phyloP scores from a whole-genome alignment of 495 filamentous ascomycete genomes.

The Rhypophila decipiens region DNA sequence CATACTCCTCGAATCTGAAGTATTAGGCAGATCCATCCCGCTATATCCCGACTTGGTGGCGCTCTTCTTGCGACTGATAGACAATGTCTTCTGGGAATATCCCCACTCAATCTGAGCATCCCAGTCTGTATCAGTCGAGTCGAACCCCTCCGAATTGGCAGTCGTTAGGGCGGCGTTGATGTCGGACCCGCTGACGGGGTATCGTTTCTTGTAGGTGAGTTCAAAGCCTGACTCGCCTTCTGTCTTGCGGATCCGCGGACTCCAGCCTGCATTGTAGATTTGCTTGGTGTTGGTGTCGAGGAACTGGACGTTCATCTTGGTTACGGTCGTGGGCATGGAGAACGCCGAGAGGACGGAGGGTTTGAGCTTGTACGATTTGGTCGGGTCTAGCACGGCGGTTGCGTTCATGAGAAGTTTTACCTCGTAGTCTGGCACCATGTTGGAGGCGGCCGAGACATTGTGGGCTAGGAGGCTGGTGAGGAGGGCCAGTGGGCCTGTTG shows the following conservation, averaged over 20 bases:
- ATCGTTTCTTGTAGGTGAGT: conserved; percentile 29
- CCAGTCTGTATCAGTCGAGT: conserved; percentile 17
- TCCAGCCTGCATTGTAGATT: conserved; percentile 26
- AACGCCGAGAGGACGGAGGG: conserved; percentile 18
- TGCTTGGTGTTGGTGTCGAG: conserved; percentile 22
- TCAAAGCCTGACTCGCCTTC: conserved; percentile 21
- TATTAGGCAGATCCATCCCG: conserved; percentile 16
- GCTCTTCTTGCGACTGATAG: conserved; percentile 21
- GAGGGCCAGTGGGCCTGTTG: neutral
- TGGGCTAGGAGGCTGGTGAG: neutral
- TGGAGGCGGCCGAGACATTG: neutral
- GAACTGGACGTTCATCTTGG: conserved; percentile 23
- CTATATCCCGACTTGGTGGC: conserved; percentile 10
- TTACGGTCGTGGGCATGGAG: conserved; percentile 1
- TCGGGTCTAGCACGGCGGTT: conserved; percentile 13
- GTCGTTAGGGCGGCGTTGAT: conserved; percentile 17
- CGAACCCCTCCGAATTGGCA: conserved; percentile 21
- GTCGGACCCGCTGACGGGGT: conserved; percentile 8
- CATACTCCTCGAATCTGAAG: conserved; percentile 12
- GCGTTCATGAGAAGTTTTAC: conserved; percentile 25
- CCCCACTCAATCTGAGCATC: conserved; percentile 28
- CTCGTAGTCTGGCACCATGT: conserved; percentile 26
- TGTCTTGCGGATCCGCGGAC: conserved; percentile 25
- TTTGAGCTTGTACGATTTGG: conserved; percentile 22
- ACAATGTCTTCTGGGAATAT: conserved; percentile 23